Percentiles rank a stretch among this genome's conserved stretches.
These are phyloP conservation scores for Tolypocladium capitatum DNA, from an alignment of 2,329 filamentous ascomycete species.

Conservation along the genomic window DNA sequence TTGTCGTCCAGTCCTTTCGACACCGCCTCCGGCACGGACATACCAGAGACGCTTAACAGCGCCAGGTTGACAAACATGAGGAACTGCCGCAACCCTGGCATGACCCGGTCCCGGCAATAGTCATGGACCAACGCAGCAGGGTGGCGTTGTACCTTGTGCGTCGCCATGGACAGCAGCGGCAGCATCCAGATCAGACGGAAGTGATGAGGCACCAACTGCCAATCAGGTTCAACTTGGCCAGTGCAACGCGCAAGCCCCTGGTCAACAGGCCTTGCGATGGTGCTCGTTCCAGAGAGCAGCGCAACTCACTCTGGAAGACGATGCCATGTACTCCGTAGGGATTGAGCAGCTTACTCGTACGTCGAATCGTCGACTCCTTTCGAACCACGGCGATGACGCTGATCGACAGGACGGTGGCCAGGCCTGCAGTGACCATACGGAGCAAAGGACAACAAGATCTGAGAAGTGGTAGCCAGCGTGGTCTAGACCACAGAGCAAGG, in stretches of 20 bases:
- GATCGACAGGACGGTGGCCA: conserved; percentile 41
- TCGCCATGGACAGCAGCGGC: conserved; percentile 48
- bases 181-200: conserved; percentile 62
- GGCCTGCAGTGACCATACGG: conserved; percentile 48
- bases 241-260: conserved; percentile 28
- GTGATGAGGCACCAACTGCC: conserved; percentile 53
- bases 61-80: conserved; percentile 54
- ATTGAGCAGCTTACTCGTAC: conserved; percentile 52
- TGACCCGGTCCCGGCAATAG: conserved; percentile 52
- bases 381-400: conserved; percentile 42
- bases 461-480: neutral
- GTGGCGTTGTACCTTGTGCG: conserved; percentile 54
- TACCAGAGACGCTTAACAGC: conserved; percentile 40
- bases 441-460: conserved; percentile 53
- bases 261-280: neutral
- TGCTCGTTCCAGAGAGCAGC: neutral
- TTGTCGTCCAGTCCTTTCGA: conserved; percentile 34
- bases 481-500: neutral
- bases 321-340: conserved; percentile 55
- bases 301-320: conserved; percentile 40
- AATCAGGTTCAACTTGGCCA: conserved; percentile 44
- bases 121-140: conserved; percentile 50
- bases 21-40: conserved; percentile 44
- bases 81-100: conserved; percentile 51
- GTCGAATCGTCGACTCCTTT: conserved; percentile 38